Percentiles rank a stretch among this genome's conserved stretches.
Conservation (phyloP, 257 asterid species). For the Anisodus acutangulus region DNA sequence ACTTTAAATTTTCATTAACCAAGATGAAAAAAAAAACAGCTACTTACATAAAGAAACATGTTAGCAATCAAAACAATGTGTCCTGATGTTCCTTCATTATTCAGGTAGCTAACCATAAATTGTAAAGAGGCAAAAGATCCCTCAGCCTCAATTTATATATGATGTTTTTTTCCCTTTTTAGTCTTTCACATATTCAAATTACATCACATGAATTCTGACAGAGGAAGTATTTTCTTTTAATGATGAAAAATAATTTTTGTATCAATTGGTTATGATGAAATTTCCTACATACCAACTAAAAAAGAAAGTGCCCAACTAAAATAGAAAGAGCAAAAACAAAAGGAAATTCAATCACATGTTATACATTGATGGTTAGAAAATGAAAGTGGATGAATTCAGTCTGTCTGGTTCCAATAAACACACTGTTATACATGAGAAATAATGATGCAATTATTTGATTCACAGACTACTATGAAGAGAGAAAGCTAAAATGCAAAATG, state of each 20-base stretch:
- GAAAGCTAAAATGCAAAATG: slow-evolving; percentile 26
- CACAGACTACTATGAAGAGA: slow-evolving; percentile 38
- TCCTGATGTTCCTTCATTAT: neutral
- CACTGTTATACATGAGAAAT: slow-evolving; percentile 34
- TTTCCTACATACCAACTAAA: neutral
- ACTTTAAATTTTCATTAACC: neutral
- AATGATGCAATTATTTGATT: slow-evolving; percentile 34
- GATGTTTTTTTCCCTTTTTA: neutral
- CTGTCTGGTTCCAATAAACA: neutral
- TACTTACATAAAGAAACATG: neutral
- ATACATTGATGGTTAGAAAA: neutral
- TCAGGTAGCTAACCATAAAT: neutral
- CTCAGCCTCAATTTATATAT: neutral
- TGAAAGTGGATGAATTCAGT: neutral
- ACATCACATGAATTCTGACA: neutral
- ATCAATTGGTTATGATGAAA: slow-evolving; percentile 12
- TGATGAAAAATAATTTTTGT: neutral
- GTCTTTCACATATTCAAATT: neutral
- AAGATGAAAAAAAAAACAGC: neutral
- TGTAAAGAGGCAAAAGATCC: neutral
- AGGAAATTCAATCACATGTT: neutral
- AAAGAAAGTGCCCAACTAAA: no score
- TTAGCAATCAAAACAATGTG: neutral
- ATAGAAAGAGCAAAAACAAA: neutral
- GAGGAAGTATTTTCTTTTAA: neutral